Conservation (phyloP, 2,329 filamentous ascomycete species). For the Corinectria fuckeliana region DNA sequence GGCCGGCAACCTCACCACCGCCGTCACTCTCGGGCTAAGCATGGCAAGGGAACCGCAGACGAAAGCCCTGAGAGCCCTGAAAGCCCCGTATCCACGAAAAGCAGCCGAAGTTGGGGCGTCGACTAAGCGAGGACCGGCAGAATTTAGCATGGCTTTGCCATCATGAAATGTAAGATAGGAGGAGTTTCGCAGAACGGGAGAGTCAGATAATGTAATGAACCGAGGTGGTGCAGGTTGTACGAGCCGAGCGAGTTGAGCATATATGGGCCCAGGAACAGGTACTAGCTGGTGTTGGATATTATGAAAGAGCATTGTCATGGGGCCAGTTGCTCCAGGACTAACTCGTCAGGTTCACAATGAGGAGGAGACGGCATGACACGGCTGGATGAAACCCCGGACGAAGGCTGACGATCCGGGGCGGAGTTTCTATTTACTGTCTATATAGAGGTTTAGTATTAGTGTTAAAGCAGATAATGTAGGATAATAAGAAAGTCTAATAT, state of each 20-base stretch:
- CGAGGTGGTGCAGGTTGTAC: constrained; percentile 2
- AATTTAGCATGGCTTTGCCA: not conserved
- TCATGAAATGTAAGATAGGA: constrained; percentile 3
- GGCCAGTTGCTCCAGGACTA: not conserved
- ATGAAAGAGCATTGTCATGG: constrained; percentile 21
- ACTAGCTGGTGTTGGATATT: constrained; percentile 24
- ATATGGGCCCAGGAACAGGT: constrained; percentile 19
- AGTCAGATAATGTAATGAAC: constrained; percentile 4
- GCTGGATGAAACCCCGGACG: not conserved
- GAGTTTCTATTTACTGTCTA: not conserved
- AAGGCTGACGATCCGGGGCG: not conserved
- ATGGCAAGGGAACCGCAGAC: constrained; percentile 1
- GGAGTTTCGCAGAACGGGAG: not conserved
- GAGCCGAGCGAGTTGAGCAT: constrained; percentile 5
- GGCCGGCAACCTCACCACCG: constrained; percentile 17
- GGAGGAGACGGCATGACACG: not conserved
- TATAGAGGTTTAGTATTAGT: not conserved
- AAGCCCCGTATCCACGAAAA: constrained; percentile 26
- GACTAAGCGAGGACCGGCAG: constrained; percentile 20
- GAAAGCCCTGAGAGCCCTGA: constrained; percentile 25
- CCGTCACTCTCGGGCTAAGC: constrained; percentile 5
- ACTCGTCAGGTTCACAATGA: not conserved
- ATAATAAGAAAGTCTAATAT: not conserved
- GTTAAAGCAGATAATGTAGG: not conserved
- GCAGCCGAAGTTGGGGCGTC: constrained; percentile 36